A percentile compares a stretch with the other conserved stretches of the same genome.
These are phyloP conservation scores for Macadamia tetraphylla DNA, from an alignment of 164 flowering plant genomes.

Conservation along the genomic window DNA sequence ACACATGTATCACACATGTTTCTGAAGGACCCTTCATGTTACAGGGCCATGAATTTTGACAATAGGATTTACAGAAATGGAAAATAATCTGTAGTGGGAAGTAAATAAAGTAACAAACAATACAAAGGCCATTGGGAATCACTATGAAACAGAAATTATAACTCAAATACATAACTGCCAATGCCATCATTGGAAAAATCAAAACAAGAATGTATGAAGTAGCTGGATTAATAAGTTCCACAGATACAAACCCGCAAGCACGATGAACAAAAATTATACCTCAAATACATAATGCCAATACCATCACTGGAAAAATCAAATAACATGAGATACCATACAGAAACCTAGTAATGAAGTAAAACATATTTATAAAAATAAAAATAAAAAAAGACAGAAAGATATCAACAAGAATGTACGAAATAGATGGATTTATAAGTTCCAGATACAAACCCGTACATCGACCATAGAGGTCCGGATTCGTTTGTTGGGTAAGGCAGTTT, in stretches of 20 bases:
- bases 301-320: neutral
- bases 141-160: no score
- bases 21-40: no score
- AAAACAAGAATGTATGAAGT: no score
- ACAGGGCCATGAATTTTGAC: no score
- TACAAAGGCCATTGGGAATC: neutral
- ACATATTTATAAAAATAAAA: neutral
- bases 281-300: neutral
- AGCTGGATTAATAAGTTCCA: no score
- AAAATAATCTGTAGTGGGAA: no score
- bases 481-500: conserved; percentile 52
- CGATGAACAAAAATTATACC: neutral
- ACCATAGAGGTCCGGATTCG: conserved; percentile 80
- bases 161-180: neutral
- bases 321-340: conserved; percentile 4
- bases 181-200: neutral
- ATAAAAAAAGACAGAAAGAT: neutral
- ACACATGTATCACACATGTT: neutral
- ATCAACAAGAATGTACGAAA: neutral
- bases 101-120: neutral
- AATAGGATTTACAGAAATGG: no score
- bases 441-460: conserved; percentile 51
- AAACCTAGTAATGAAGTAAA: neutral
- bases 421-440: neutral
- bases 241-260: no score